These are phyloP conservation scores for Salix koriyanagi DNA, from an alignment of 345 rosid species.

Conservation along the genomic window DNA sequence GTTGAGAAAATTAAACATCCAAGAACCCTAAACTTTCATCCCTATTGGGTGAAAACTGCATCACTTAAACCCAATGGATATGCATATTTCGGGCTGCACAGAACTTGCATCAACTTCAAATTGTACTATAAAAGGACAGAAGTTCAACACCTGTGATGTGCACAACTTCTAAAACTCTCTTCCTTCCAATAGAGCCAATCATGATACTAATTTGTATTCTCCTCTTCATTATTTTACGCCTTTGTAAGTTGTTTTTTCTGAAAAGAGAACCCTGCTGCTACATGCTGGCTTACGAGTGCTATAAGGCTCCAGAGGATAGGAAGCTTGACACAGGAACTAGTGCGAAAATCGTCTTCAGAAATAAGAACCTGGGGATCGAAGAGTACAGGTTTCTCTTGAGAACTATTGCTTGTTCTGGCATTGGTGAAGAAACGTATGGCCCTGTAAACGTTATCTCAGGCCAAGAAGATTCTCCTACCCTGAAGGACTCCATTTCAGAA, in stretches of 20 bases:
- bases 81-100: background rate
- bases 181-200: conserved; percentile 35
- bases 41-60: background rate
- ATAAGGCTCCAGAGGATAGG: conserved; percentile 41
- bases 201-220: conserved; percentile 18
- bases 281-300: conserved; percentile 69
- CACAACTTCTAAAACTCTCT: background rate
- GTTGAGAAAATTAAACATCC: background rate
- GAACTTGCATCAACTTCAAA: background rate
- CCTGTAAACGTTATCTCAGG: conserved; percentile 52
- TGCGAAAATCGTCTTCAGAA: conserved; percentile 40
- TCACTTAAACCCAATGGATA: background rate
- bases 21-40: background rate
- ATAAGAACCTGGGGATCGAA: conserved; percentile 54
- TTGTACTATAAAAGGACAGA: background rate
- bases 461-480: conserved; percentile 42
- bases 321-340: conserved; percentile 49
- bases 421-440: conserved; percentile 67
- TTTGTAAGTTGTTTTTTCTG: conserved; percentile 24
- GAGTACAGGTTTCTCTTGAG: conserved; percentile 59
- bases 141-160: background rate
- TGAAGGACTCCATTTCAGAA: conserved; percentile 42
- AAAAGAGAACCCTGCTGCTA: conserved; percentile 45
- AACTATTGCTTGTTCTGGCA: conserved; percentile 59
- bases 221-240: conserved; percentile 23